Conservation (phyloP, 371 early-diverging fungal genomes). For the Mucor mucedo region DNA sequence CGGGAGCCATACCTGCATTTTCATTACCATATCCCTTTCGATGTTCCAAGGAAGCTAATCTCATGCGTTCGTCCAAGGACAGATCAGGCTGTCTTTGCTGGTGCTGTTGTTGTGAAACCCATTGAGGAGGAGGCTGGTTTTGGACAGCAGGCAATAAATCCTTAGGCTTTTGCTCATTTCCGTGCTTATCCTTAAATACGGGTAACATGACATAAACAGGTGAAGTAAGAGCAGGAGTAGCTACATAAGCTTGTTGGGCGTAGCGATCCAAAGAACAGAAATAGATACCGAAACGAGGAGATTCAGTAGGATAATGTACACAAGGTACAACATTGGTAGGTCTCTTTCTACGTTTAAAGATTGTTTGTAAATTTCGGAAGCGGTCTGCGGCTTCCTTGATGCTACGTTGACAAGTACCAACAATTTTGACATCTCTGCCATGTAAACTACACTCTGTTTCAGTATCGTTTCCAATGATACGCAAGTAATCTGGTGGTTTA, state of each 20-base stretch:
- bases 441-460: conserved; percentile 29
- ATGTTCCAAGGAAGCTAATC: conserved; percentile 16
- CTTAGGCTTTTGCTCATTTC: conserved; percentile 31
- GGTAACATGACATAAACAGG: conserved; percentile 43
- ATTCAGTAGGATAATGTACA: conserved; percentile 21
- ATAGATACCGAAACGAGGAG: conserved; percentile 20
- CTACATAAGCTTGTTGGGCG: conserved; percentile 9
- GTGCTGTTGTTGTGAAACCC: conserved; percentile 19
- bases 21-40: conserved; percentile 13
- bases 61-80: conserved; percentile 32
- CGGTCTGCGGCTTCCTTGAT: conserved; percentile 29
- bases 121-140: conserved; percentile 5
- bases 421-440: conserved; percentile 25
- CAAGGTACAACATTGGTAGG: conserved; percentile 23
- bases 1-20: conserved; percentile 23
- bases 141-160: conserved; percentile 24
- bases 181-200: conserved; percentile 33
- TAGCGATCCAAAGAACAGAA: conserved; percentile 31
- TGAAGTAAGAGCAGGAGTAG: not conserved
- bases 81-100: conserved; percentile 12
- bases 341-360: conserved; percentile 28
- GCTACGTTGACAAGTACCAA: conserved; percentile 22
- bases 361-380: conserved; percentile 31
- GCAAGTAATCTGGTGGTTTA: conserved; percentile 25
- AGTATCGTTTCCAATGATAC: conserved; percentile 31